Evolutionary conservation across 495 filamentous ascomycete genomes (phyloP).

Genomic region (Lasiosphaeria miniovina): DNA sequence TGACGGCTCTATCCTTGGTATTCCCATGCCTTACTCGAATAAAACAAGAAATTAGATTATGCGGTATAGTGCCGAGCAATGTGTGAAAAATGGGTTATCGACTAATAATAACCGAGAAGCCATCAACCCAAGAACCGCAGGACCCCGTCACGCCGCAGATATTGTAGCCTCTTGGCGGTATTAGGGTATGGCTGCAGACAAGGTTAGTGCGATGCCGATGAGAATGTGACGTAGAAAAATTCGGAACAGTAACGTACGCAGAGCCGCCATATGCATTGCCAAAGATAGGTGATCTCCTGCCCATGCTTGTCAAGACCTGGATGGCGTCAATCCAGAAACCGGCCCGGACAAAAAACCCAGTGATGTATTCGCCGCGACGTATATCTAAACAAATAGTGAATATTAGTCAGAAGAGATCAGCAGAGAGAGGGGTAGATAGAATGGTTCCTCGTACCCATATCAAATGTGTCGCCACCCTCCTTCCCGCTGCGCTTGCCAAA

Average conservation of each 20-base stretch:
- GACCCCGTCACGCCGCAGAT: slow-evolving; percentile 86
- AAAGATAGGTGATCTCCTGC: slow-evolving; percentile 78
- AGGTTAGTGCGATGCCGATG: slow-evolving; percentile 7
- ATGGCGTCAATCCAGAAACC: slow-evolving; percentile 87
- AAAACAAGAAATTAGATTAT: background rate
- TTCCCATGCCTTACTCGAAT: no score
- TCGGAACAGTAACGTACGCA: slow-evolving; percentile 53
- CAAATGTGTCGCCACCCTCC: slow-evolving; percentile 70
- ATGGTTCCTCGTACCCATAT: slow-evolving; percentile 57
- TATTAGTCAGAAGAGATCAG: background rate
- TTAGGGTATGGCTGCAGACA: slow-evolving; percentile 70
- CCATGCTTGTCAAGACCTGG: slow-evolving; percentile 84
- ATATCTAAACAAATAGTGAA: slow-evolving; percentile 55
- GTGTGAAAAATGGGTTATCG: background rate
- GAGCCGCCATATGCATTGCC: slow-evolving; percentile 80
- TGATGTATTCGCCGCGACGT: slow-evolving; percentile 77
- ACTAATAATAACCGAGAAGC: slow-evolving; percentile 81
- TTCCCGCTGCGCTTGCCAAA: slow-evolving; percentile 84
- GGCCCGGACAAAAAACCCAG: slow-evolving; percentile 81
- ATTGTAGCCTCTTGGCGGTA: slow-evolving; percentile 85
- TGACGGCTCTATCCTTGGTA: no score
- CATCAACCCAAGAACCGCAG: slow-evolving; percentile 79
- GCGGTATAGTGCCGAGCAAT: background rate
- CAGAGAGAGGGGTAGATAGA: slow-evolving; percentile 1
- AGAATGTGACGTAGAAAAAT: background rate